A percentile compares a stretch with the other conserved stretches of the same genome.
These are phyloP conservation scores for Vanrija sp. DNA, from an alignment of 1,284 basidiomycete genomes.

Conservation along the genomic window DNA sequence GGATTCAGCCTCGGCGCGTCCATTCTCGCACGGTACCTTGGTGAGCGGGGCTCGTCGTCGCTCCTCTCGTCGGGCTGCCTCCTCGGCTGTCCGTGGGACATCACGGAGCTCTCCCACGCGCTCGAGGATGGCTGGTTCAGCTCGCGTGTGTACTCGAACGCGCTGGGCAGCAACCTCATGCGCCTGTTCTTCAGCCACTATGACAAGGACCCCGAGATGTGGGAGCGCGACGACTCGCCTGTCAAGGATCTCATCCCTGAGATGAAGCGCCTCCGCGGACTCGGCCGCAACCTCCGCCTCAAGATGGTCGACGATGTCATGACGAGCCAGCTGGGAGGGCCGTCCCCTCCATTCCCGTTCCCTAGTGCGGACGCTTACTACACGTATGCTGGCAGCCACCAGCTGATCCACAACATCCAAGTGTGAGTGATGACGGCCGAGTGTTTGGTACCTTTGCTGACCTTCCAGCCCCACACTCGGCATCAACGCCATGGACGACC, in stretches of 20 bases:
- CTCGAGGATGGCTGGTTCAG: conserved; percentile 64
- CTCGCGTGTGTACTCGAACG: conserved; percentile 71
- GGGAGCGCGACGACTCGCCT: conserved; percentile 17
- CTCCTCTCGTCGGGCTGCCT: conserved; percentile 73
- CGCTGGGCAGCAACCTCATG: conserved; percentile 74
- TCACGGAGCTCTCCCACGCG: conserved; percentile 38
- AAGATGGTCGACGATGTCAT: conserved; percentile 55
- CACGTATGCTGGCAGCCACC: conserved; percentile 56
- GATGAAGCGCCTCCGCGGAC: conserved; percentile 21
- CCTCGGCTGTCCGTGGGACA: conserved; percentile 62
- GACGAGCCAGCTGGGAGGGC: conserved; percentile 72
- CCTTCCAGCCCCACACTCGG: conserved; percentile 58
- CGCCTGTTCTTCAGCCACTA: conserved; percentile 64
- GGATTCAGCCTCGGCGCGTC: conserved; percentile 95
- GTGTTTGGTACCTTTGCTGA: background rate
- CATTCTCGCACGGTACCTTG: conserved; percentile 85
- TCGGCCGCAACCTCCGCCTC: conserved; percentile 20
- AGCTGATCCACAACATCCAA: conserved; percentile 39
- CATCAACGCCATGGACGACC: conserved; percentile 88
- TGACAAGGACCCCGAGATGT: conserved; percentile 35
- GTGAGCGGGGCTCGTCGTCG: conserved; percentile 73
- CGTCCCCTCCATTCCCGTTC: conserved; percentile 68
- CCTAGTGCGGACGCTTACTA: conserved; percentile 77
- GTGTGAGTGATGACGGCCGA: conserved; percentile 26
- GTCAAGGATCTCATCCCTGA: conserved; percentile 13